Percentiles rank a stretch among this genome's conserved stretches.
Evolutionary conservation across 208 protist genomes (phyloP).

Genomic region (Leishmania martiniquensis): DNA sequence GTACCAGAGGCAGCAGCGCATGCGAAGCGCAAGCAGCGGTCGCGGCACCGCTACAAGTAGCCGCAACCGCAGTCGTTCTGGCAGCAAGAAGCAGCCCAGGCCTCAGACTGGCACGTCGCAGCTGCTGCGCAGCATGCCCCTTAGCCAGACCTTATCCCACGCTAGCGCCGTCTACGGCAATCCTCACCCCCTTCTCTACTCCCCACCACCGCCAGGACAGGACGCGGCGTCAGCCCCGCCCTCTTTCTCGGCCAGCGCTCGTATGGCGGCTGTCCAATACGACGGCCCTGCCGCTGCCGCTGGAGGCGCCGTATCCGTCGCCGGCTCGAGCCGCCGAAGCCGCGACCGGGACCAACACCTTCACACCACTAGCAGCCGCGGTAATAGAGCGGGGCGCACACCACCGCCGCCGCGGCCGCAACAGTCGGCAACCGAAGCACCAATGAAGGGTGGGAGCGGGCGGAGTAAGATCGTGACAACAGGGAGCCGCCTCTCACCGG

Average conservation of each 20-base stretch:
- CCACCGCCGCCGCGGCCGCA: not conserved
- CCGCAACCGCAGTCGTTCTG: conserved; percentile 21
- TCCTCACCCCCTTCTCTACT: conserved; percentile 76
- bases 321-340: not conserved
- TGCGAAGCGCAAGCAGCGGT: conserved; percentile 1
- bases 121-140: conserved; percentile 59
- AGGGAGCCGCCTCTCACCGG: not conserved
- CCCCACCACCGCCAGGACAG: conserved; percentile 25
- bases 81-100: conserved; percentile 9
- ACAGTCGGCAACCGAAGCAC: not conserved
- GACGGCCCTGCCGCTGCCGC: not conserved
- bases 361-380: not conserved
- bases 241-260: conserved; percentile 5
- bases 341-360: not conserved
- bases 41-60: conserved; percentile 8
- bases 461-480: not conserved
- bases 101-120: conserved; percentile 33
- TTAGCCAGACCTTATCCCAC: conserved; percentile 51
- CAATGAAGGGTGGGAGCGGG: not conserved
- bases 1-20: conserved; percentile 36
- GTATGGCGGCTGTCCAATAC: not conserved
- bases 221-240: conserved; percentile 5
- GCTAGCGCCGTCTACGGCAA: conserved; percentile 77
- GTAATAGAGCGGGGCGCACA: not conserved
- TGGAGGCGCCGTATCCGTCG: not conserved